phyloP scores from a whole-genome alignment of 495 filamentous ascomycete species.

The Aspergillus indologenus region DNA sequence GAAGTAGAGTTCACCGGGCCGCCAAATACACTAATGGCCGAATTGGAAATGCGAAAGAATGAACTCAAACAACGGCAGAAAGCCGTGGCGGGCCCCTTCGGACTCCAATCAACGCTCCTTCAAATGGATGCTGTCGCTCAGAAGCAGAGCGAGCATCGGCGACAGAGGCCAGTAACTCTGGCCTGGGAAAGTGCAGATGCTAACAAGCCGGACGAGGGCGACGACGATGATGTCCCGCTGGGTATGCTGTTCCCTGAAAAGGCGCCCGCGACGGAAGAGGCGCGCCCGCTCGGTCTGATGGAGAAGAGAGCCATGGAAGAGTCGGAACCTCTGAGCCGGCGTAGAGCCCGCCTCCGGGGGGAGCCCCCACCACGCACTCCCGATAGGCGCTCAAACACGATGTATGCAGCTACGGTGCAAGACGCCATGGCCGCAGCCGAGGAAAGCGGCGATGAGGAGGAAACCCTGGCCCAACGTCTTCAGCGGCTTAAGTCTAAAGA shows the following conservation, averaged over 20 bases:
- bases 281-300: slow-evolving; percentile 79
- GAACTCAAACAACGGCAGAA: slow-evolving; percentile 74
- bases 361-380: slow-evolving; percentile 30
- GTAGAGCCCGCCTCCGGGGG: slow-evolving; percentile 74
- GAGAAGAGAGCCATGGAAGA: slow-evolving; percentile 84
- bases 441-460: slow-evolving; percentile 61
- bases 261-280: slow-evolving; percentile 50
- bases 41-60: slow-evolving; percentile 84
- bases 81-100: slow-evolving; percentile 62
- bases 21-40: slow-evolving; percentile 88
- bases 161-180: slow-evolving; percentile 71
- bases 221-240: slow-evolving; percentile 79
- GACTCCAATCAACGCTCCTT: slow-evolving; percentile 83
- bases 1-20: slow-evolving; percentile 59
- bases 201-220: slow-evolving; percentile 38
- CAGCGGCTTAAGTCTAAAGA: slow-evolving; percentile 61
- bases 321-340: slow-evolving; percentile 78
- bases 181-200: slow-evolving; percentile 79
- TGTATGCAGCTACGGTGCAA: slow-evolving; percentile 30
- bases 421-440: slow-evolving; percentile 17
- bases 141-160: slow-evolving; percentile 71
- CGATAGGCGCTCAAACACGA: slow-evolving; percentile 36
- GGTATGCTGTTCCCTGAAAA: slow-evolving; percentile 72
- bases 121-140: slow-evolving; percentile 90
- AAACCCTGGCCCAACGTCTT: slow-evolving; percentile 75